Conservation (phyloP, 768 basidiomycete species). For the Lyophyllum shimeji region DNA sequence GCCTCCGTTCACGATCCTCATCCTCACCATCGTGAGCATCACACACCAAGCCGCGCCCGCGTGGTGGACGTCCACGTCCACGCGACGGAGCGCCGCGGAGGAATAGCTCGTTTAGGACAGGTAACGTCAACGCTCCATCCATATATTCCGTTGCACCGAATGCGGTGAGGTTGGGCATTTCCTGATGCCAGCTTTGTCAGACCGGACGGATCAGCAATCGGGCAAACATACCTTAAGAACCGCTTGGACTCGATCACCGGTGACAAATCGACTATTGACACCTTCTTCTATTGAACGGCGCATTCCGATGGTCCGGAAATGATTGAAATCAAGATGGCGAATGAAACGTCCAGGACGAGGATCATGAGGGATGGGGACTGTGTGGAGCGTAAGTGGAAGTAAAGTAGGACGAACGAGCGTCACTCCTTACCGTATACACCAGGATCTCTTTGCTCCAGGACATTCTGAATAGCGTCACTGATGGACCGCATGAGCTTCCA, state of each 20-base stretch:
- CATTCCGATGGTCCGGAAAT: constrained; percentile 97
- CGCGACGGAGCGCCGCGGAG: constrained; percentile 78
- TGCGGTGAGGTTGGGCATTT: constrained; percentile 80
- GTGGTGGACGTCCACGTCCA: constrained; percentile 64
- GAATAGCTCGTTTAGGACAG: constrained; percentile 87
- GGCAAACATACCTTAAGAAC: constrained; percentile 63
- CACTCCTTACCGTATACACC: constrained; percentile 67
- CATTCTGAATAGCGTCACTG: constrained; percentile 72
- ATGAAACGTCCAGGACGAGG: constrained; percentile 79
- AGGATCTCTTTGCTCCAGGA: constrained; percentile 60
- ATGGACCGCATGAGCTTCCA: constrained; percentile 84
- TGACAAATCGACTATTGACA: constrained; percentile 88
- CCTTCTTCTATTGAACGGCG: constrained; percentile 90
- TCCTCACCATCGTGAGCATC: constrained; percentile 66
- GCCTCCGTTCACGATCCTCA: constrained; percentile 71
- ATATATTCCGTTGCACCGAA: constrained; percentile 99
- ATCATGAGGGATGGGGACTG: constrained; percentile 70
- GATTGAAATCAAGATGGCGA: constrained; percentile 89
- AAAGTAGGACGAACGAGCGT: constrained; percentile 1
- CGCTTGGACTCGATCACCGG: constrained; percentile 78
- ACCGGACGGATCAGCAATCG: constrained; percentile 7
- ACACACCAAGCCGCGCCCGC: constrained; percentile 54
- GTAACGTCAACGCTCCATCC: constrained; percentile 85
- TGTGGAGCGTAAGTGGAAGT: neutral
- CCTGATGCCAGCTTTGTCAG: constrained; percentile 43